phyloP scores from a whole-genome alignment of 441 rosid species.

The Adansonia grandidieri region DNA sequence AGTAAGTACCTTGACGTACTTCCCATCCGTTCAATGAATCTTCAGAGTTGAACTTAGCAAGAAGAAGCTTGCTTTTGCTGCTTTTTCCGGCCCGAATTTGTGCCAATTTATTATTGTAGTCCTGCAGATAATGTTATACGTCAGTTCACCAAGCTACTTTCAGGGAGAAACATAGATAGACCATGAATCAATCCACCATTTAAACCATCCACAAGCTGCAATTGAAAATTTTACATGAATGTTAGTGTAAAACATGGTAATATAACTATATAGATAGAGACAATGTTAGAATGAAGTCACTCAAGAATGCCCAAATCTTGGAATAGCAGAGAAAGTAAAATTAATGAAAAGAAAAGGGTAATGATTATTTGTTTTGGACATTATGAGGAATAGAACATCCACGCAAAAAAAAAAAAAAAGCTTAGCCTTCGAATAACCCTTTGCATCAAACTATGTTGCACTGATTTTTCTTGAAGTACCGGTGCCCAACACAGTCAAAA shows the following conservation, averaged over 20 bases:
- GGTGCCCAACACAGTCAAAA: no score
- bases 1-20: conserved; percentile 86
- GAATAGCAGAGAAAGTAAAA: not conserved
- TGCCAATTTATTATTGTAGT: conserved; percentile 81
- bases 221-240: not conserved
- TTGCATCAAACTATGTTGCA: conserved; percentile 42
- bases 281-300: not conserved
- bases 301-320: not conserved
- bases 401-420: not conserved
- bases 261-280: not conserved
- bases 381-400: not conserved
- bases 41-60: conserved; percentile 74
- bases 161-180: not conserved
- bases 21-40: conserved; percentile 87
- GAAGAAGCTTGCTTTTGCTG: conserved; percentile 93
- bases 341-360: not conserved
- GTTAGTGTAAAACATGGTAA: not conserved
- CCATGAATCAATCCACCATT: not conserved
- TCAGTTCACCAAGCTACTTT: conserved; percentile 8
- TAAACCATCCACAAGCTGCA: not conserved
- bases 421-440: not conserved
- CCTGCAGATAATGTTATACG: conserved; percentile 45
- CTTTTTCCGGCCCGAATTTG: conserved; percentile 86
- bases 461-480: no score
- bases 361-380: not conserved